Percentiles rank a stretch among this genome's conserved stretches.
These are phyloP conservation scores for Alternaria dauci DNA, from an alignment of 2,329 filamentous ascomycete species.

Conservation along the genomic window DNA sequence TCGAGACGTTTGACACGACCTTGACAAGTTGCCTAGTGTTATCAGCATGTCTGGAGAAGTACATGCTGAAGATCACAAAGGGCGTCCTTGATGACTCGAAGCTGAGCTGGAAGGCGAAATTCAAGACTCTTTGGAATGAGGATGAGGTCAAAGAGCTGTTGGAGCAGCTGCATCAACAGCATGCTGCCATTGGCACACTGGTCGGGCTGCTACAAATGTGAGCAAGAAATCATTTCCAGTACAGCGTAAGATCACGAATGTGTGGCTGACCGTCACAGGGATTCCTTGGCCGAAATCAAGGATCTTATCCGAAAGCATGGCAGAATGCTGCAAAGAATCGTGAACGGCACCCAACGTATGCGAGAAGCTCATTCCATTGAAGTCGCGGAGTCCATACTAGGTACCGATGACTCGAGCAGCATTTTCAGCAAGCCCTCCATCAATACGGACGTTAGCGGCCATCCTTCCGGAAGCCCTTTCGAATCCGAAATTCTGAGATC, in stretches of 20 bases:
- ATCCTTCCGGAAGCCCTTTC: neutral
- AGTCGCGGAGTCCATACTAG: constrained; percentile 25
- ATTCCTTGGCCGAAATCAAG: neutral
- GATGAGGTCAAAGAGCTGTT: neutral
- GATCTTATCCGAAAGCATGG: neutral
- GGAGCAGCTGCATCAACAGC: neutral
- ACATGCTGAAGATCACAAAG: neutral
- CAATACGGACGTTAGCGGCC: neutral
- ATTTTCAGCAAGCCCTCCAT: neutral
- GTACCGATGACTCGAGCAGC: neutral
- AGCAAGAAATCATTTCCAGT: neutral
- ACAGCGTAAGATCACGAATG: too few species aligned
- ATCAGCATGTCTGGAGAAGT: neutral
- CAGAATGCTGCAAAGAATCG: constrained; percentile 1
- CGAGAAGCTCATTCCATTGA: constrained; percentile 17
- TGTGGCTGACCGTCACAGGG: neutral
- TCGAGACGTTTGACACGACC: neutral
- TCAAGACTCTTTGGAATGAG: neutral
- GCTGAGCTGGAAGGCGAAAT: neutral
- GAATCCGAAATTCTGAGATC: neutral
- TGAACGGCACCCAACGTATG: constrained; percentile 10
- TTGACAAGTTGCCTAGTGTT: neutral
- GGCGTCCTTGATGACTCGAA: neutral
- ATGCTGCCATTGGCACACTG: neutral
- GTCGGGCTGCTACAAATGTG: neutral